Conservation (phyloP, 2,329 filamentous ascomycete species). For the Paecilomyces niveus region DNA sequence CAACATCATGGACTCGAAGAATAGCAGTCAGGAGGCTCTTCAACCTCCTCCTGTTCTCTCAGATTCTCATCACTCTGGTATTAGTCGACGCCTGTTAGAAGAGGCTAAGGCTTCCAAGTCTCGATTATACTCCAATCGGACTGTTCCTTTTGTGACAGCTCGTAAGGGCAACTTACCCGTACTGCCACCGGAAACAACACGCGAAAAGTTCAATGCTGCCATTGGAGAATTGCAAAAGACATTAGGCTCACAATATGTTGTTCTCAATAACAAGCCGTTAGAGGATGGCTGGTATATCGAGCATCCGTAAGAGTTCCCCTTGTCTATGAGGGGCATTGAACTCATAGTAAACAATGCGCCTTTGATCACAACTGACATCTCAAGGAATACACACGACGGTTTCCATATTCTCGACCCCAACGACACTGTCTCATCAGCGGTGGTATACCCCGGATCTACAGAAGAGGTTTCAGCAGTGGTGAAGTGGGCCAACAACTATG, state of each 20-base stretch:
- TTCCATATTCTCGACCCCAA: slow-evolving; percentile 38
- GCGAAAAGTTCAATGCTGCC: slow-evolving; percentile 10
- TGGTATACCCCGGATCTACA: slow-evolving; percentile 34
- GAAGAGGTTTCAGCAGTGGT: slow-evolving; percentile 27
- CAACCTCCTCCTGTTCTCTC: slow-evolving; percentile 1
- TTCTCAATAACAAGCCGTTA: slow-evolving; percentile 14
- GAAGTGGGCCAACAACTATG: slow-evolving; percentile 25
- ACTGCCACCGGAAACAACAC: slow-evolving; percentile 11
- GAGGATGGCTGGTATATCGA: slow-evolving; percentile 31
- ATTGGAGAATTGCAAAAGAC: slow-evolving; percentile 9
- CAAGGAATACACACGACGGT: slow-evolving; percentile 37
- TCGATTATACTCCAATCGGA: slow-evolving; percentile 12
- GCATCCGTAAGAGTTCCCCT: slow-evolving; percentile 21
- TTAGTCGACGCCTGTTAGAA: slow-evolving; percentile 6
- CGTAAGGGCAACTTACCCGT: slow-evolving; percentile 6
- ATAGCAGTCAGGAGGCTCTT: not conserved
- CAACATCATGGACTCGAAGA: not conserved
- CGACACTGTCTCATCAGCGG: slow-evolving; percentile 36
- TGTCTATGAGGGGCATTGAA: not conserved
- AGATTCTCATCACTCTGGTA: slow-evolving; percentile 1
- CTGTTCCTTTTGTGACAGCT: slow-evolving; percentile 2
- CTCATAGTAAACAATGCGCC: too few relatives aligned
- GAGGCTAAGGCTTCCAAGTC: slow-evolving; percentile 11
- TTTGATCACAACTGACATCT: not conserved
- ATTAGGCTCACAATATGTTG: slow-evolving; percentile 11